A percentile compares a stretch with the other conserved stretches of the same genome.
phyloP scores from a whole-genome alignment of 352 stramenopile genomes.

The Phytophthora sansomeana region DNA sequence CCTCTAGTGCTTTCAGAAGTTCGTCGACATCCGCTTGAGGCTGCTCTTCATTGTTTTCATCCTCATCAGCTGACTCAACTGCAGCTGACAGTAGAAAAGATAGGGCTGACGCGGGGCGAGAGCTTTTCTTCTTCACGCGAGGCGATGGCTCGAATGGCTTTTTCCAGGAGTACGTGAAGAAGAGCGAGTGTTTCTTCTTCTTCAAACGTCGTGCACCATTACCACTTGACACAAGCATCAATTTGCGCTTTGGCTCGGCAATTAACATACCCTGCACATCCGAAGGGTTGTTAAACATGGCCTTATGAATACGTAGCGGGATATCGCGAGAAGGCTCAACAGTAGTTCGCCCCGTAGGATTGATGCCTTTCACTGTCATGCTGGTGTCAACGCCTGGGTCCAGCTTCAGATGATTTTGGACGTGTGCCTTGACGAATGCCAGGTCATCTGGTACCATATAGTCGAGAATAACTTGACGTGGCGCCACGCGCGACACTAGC shows the following conservation, averaged over 20 bases:
- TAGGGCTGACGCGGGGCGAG: conserved; percentile 67
- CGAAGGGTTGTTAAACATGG: conserved; percentile 83
- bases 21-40: conserved; percentile 67
- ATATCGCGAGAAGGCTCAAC: conserved; percentile 61
- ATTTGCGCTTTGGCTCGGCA: conserved; percentile 82
- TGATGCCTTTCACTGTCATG: conserved; percentile 44
- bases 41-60: conserved; percentile 74
- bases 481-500: conserved; percentile 61
- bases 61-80: conserved; percentile 76
- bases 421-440: conserved; percentile 69
- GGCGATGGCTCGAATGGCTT: conserved; percentile 70
- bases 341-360: conserved; percentile 35
- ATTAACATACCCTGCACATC: conserved; percentile 83
- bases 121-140: conserved; percentile 79
- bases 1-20: conserved; percentile 57
- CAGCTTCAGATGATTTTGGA: conserved; percentile 62
- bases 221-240: conserved; percentile 73
- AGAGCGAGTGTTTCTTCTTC: conserved; percentile 87
- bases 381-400: conserved; percentile 32
- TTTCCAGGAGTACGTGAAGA: conserved; percentile 87
- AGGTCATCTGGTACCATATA: conserved; percentile 64
- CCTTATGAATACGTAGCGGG: conserved; percentile 84
- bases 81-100: conserved; percentile 83
- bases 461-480: conserved; percentile 77
- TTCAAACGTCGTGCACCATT: conserved; percentile 80